Evolutionary conservation across 768 basidiomycete species (phyloP), one percentile per base, ranked within the genome.

Genomic region (Xanthoconium purpureum): DNA sequence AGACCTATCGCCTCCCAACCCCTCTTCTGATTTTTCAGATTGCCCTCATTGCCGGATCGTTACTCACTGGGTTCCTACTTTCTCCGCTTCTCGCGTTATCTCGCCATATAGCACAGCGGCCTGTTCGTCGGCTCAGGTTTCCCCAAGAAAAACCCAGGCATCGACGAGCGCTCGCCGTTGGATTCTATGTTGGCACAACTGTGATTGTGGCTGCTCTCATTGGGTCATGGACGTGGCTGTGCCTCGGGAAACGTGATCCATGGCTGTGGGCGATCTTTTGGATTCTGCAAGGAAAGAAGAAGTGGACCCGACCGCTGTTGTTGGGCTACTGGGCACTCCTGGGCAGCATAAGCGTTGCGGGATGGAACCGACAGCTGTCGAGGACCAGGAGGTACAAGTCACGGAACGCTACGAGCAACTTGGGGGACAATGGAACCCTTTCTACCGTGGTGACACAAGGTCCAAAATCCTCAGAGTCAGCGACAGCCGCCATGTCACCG

Each of bases 161-260:
- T 65, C 87, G 90, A 37, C 85, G 89, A 17, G 82, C 85, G 35
- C 85, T 96, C 48, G 97, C 97, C 8, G 75, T 84, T 32, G 92
- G 85, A 1, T 94, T 98, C 74, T 93, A 93, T 67, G 70, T 78
- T 30, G 92, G 93, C 32, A 77, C 89, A 3, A 71, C 86, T 39
- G 70, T 94, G 56, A 84, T 97, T 63, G 82, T 97, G 29, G 85
- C 82, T 11, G 88, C 91, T 1, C 73, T 94, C 28, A 85, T 98
- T 48, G 97, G 95, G 12, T 78, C 88, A 39, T 99, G 97, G 97
- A 86, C 89, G n/a, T 80, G 85, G 52, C 91, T 93, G 90, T 87
- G 84, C 66, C 79, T 98, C 9, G 85, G 84, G 36, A 75, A 78
- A 50, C 80, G 94, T 47, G 82, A 96, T 72, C 95, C 95, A 2